A percentile compares a stretch with the other conserved stretches of the same genome.
These are phyloP conservation scores for Glaciozyma martinii DNA, from an alignment of 768 basidiomycete genomes.

Conservation along the genomic window DNA sequence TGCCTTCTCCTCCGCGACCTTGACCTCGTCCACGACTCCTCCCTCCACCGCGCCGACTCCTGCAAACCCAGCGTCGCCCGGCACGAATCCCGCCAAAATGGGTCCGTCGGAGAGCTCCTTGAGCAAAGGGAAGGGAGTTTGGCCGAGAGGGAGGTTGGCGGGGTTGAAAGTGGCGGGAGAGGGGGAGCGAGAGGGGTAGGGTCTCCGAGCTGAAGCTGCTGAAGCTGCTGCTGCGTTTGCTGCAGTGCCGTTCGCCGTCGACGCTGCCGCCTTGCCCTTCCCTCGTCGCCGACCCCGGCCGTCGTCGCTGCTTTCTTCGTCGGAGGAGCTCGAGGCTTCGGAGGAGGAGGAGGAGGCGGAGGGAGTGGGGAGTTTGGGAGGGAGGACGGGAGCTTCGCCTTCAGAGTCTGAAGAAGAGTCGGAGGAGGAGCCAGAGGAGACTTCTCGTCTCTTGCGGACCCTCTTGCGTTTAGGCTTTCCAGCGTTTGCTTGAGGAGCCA, in stretches of 20 bases:
- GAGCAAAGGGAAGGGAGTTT: slow-evolving; percentile 20
- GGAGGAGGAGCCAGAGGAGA: slow-evolving; percentile 1
- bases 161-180: slow-evolving; percentile 15
- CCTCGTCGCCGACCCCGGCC: not conserved
- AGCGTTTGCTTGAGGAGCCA: slow-evolving; percentile 22
- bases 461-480: slow-evolving; percentile 30
- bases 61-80: slow-evolving; percentile 9
- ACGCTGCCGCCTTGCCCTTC: not conserved
- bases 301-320: slow-evolving; percentile 4
- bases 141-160: slow-evolving; percentile 20
- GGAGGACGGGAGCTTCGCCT: slow-evolving; percentile 2
- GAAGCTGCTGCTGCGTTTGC: slow-evolving; percentile 6
- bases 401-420: not conserved
- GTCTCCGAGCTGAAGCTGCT: slow-evolving; percentile 8
- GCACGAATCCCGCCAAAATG: slow-evolving; percentile 2
- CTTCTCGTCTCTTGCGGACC: slow-evolving; percentile 22
- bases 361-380: not conserved
- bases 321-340: slow-evolving; percentile 6
- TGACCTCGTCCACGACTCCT: not conserved
- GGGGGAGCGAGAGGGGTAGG: slow-evolving; percentile 22
- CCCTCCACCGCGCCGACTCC: not conserved
- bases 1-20: slow-evolving; percentile 1
- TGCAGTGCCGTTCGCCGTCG: not conserved
- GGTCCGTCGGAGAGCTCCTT: slow-evolving; percentile 5
- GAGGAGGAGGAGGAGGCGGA: not conserved